Base-by-base conservation (phyloP, 139 green algal species). In the Picochlorum sp. region DNA sequence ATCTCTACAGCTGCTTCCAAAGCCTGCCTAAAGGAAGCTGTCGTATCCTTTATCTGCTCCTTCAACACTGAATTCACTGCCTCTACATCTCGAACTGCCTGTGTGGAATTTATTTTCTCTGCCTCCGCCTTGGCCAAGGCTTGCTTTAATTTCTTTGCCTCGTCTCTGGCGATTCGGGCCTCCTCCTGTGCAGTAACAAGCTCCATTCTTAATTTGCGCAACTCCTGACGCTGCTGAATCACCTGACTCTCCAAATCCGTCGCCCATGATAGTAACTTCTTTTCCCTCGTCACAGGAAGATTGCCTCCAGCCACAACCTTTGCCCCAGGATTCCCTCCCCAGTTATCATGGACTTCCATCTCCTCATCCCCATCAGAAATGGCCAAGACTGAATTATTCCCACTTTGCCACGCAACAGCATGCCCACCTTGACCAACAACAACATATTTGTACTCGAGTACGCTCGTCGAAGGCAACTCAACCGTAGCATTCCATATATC, bases 401-500 rank as follows among this genome's bases (percentile, higher is more conserved):
- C 78, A 18, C 58, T 49, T 64, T 85, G 78, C 78, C 78, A 85
- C 18, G 65, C 64, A 13, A 74, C 21, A 11, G 78, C 72, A 3
- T 63, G 31, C 3, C 67, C 63, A 9, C 28, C 45, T 24, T 70
- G 61, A 6, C 71, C 78, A 59, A 84, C 57, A 38, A 85, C 51
- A 9, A 85, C 72, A 37, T 79, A 85, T 60, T 85, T 85, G 68
- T 85, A 85, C 75, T 85, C 78, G 1, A 65, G 47, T 4, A 85
- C 51, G 6, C 38, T 45, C 4, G 63, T 67, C 28, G 71, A 45
- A 34, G 75, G 75, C 30, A 84, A 61, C 23, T 71, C 45, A 26
- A 80, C 37, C 0, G 51, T 66, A 3, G 44, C 57, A 55, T 66
- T 50, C 77, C 77, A 84, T 15, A 62, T 69, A 67, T 84, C 67